Percentiles rank a stretch among this genome's conserved stretches.
phyloP scores from a whole-genome alignment of 768 basidiomycete genomes.

The Leucocoprinus sp. region DNA sequence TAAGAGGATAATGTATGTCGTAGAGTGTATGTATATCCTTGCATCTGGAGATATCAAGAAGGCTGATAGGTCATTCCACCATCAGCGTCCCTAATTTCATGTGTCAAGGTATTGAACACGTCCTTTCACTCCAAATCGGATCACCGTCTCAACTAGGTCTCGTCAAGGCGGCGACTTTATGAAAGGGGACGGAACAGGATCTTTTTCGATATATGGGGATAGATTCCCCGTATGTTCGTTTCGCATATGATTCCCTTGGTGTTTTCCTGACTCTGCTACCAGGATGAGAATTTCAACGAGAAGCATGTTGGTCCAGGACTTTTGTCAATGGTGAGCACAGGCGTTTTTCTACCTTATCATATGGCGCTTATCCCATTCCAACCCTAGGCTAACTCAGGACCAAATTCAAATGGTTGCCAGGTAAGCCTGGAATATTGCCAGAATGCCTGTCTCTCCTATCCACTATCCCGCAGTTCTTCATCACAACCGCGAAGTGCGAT shows the following conservation, averaged over 20 bases:
- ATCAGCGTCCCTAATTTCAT: slow-evolving; percentile 85
- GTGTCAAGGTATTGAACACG: slow-evolving; percentile 65
- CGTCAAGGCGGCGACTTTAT: slow-evolving; percentile 82
- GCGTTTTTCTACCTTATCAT: not conserved
- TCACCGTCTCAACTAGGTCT: slow-evolving; percentile 1
- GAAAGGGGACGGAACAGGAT: slow-evolving; percentile 91
- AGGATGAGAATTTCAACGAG: slow-evolving; percentile 94
- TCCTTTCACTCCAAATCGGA: slow-evolving; percentile 8
- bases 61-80: slow-evolving; percentile 10
- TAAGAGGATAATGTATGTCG: slow-evolving; percentile 3
- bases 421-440: slow-evolving; percentile 23
- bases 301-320: slow-evolving; percentile 84
- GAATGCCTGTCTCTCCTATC: not conserved
- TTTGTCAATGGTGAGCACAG: slow-evolving; percentile 73
- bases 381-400: slow-evolving; percentile 84
- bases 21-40: slow-evolving; percentile 56
- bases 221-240: slow-evolving; percentile 67
- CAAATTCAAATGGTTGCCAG: slow-evolving; percentile 91
- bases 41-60: not conserved
- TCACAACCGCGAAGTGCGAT: slow-evolving; percentile 90
- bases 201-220: slow-evolving; percentile 95
- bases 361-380: slow-evolving; percentile 4
- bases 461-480: slow-evolving; percentile 68
- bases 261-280: not conserved
- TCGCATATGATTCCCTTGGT: not conserved